Base-by-base conservation (phyloP, 176 grass and related monocot genomes). In the Oryza australiensis region DNA sequence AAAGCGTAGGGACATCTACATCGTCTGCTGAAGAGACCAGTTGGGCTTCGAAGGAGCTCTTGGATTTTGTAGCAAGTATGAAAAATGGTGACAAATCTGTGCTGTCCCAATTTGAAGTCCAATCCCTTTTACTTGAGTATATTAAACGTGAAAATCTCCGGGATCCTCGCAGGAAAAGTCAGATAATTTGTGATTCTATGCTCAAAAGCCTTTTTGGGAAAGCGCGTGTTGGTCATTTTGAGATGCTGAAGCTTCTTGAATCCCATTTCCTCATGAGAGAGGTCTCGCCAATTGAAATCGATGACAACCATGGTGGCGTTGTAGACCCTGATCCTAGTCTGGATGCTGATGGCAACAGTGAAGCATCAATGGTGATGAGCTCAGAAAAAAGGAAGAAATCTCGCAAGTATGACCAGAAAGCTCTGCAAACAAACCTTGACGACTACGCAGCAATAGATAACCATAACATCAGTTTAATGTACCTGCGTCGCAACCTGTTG, bases 241-340 rank as follows among this genome's bases (percentile, higher is more conserved):
- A 99, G 86, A 92, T 99, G 97, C 80, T 99, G 66, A 99, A 96
- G 88, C 97, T 99, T 90, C 86, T 99, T 48, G 97, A 99, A 88
- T 96, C 93, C 66, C 97, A 99, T 84, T 96, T 99, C 57, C 62
- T 87, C 33, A 74, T 59, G 75, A 88, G 77, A 49, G 97, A 96
- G 82, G 83, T 71, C 41, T 80, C 87, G 73, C 84, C 89, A 51
- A 62, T 85, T 72, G 91, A 88, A 35, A 84, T 70, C 0, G 93
- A 93, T 86, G 97, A 90, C 66, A 93, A 92, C 60, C 91, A 95
- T n/a, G 93, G 97, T 86, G 97, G 97, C 65, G 97, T 99, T 81
- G 91, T 99, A 46, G 91, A 99, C 77, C 97, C 97, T 73, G 93
- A 99, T 80, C 86, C 91, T 77, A 90, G 79, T 67, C 87, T 82